Evolutionary conservation across 2,329 filamentous ascomycete genomes (phyloP), one percentile per base, ranked within the genome.

Genomic region (Exophiala oligosperma): DNA sequence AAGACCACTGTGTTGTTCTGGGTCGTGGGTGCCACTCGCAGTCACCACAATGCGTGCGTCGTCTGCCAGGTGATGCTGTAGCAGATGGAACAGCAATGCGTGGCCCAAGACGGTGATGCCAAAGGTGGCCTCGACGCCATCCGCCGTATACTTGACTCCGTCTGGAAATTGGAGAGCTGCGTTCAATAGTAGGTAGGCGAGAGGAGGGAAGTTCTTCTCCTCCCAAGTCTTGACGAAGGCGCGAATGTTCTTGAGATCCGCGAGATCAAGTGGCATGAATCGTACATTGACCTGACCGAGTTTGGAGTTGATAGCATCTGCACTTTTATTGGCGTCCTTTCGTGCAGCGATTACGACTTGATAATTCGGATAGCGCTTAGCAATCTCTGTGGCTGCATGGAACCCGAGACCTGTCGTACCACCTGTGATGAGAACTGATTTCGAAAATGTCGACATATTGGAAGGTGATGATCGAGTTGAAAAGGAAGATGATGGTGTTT

Each of bases 21-120:
- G 79, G 57, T 83, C 78, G 62, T 83, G 81, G 0, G 74, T 76
- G 21, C 75, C 76, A 62, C 75, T 78, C 2, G 76, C 66, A 0
- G 74, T 76, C 40, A 82, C 56, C 17, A 82, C 69, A 46, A 83
- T 72, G 0, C 79, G 73, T 2, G 75, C 75, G 4, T 74, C 67
- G 0, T 64, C 49, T 2, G 74, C 73, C 5, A 80, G 67, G 44
- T 70, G 50, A 0, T 77, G 74, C 2, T 68, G 68, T 2, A 84
- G 71, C 2, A 82, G 73, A 54, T 77, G 76, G 64, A 80, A 79
- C 0, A 83, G 73, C 1, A 82, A 67, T 12, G 79, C 75, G 62
- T 83, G 78, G 4, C 80, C 80, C 43, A 82, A 72, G 60, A 82
- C 78, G 56, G 74, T 79, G 61, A 81, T 71, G 3, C 71, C 78